These are phyloP conservation scores for Tripterygium wilfordii DNA, from an alignment of 177 flowering plant genomes.

Conservation along the genomic window DNA sequence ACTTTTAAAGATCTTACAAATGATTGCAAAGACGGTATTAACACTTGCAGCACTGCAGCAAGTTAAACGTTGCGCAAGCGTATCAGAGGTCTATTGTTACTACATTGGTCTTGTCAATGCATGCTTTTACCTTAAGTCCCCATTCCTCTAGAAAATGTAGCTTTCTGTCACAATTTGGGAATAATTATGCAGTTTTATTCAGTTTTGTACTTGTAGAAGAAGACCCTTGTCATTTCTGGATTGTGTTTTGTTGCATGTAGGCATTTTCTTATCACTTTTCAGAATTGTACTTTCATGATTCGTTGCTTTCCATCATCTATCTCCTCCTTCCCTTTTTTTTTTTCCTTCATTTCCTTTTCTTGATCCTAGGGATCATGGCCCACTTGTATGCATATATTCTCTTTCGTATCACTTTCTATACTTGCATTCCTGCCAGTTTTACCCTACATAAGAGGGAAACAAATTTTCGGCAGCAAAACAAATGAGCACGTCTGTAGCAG, in stretches of 20 bases:
- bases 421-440: too few relatives aligned
- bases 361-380: too few relatives aligned
- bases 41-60: slow-evolving; percentile 36
- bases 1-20: slow-evolving; percentile 59
- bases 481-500: too few relatives aligned
- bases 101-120: slow-evolving; percentile 3
- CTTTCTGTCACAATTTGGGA: background rate
- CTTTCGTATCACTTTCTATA: too few relatives aligned
- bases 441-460: too few relatives aligned
- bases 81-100: background rate
- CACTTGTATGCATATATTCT: too few relatives aligned
- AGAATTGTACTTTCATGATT: background rate
- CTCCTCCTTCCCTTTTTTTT: too few relatives aligned
- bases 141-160: slow-evolving; percentile 4
- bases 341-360: too few relatives aligned
- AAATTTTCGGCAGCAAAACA: too few relatives aligned
- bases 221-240: background rate
- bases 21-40: slow-evolving; percentile 52
- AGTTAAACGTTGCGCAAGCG: slow-evolving; percentile 9
- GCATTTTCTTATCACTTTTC: background rate
- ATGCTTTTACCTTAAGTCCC: slow-evolving; percentile 9
- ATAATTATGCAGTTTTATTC: too few relatives aligned
- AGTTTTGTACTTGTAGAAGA: slow-evolving; percentile 15
- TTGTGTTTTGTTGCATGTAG: background rate
- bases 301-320: too few relatives aligned